Base-by-base conservation (phyloP, 768 basidiomycete species). In the Hemileccinum impolitum region DNA sequence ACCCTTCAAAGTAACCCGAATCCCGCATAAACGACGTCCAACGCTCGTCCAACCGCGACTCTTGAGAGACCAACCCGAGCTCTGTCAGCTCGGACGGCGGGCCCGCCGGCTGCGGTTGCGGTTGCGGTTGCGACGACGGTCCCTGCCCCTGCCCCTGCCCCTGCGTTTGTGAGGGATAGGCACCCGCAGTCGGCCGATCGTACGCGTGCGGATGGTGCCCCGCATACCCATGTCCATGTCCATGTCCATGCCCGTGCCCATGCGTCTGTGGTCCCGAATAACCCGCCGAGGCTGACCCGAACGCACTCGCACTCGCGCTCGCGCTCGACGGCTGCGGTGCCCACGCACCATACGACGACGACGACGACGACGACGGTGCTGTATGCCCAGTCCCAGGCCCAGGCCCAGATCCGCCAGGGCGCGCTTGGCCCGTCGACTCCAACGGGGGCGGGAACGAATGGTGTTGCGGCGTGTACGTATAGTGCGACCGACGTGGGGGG, bases 1-100 rank as follows among this genome's bases (percentile, higher is more conserved):
- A 66, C 13, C 63, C 65, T 50, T 71, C 72, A 28, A 76, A 61
- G 52, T 72, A 69, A 3, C 80, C 77, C 8, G 76, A 78, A 47
- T 82, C 76, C 19, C 77, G 75, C 79, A 84, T 79, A 57, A 84
- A 82, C 25, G 75, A 76, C 47, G 75, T 75, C 82, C 82, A 84
- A 19, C 79, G 68, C 57, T 79, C 78, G 43, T 80, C 79, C 34
- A 82, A 57, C 32, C 78, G 67, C 38, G 79, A 78, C 50, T 76
- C 76, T 19, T 78, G 70, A 10, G 82, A 69, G 5, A 81, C 80
- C 21, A 87, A 67, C 7, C 85, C 85, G 4, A 87, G 72, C 47
- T 80, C 75, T 0, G 80, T 76, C 15, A 86, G 66, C 45, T 82
- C 80, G 15, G 73, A 58, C 23, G 68, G 62, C 15, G 68, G 9